Evolutionary conservation across 257 asterid genomes (phyloP), one percentile per base, ranked within the genome.

Genomic region (Jaltomata sinuosa): DNA sequence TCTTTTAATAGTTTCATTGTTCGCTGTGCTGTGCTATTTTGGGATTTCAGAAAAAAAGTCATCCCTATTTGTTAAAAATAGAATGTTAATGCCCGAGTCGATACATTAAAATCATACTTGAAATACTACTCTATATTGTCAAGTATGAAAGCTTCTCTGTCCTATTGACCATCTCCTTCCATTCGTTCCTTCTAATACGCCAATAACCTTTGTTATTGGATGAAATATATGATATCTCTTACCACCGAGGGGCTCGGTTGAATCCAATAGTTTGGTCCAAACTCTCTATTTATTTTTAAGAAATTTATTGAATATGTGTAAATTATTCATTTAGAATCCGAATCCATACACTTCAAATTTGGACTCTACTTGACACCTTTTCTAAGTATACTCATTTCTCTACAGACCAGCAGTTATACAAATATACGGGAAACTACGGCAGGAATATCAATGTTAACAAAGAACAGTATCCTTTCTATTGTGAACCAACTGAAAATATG

Each of bases 401-500:
- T 8, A 18, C 49, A 18, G 3, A 67, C 49, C 15, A 32, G 15
- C 21, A 38, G 22, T 65, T 31, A 32, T 65, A 67, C 77, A 67
- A 67, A 18, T 36, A 68, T 68, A 68, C 29, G 2, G 50, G 49
- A 0, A 68, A 34, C 50, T 68, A 9, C 18, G 6, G 16, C 50
- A 19, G 29, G 18, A 68, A 64, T 53, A 27, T 49, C 62, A 22
- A 65, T 64, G 72, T 38, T 64, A 38, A 45, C 82, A 57, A 49
- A 59, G 12, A 71, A 54, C 16, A n/a, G 22, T 19, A 67, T 86
- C 45, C 86, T 83, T 80, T 83, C 76, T 3, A 79, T 89, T 25
- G 89, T 88, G 45, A 83, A 90, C 55, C 80, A 77, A 8, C 68
- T 92, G 84, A 92, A 85, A 85, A 87, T 85, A 77, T 92, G 97